A percentile compares a stretch with the other conserved stretches of the same genome.
These are phyloP conservation scores for Sonneratia alba DNA, from an alignment of 345 rosid genomes.

Conservation along the genomic window DNA sequence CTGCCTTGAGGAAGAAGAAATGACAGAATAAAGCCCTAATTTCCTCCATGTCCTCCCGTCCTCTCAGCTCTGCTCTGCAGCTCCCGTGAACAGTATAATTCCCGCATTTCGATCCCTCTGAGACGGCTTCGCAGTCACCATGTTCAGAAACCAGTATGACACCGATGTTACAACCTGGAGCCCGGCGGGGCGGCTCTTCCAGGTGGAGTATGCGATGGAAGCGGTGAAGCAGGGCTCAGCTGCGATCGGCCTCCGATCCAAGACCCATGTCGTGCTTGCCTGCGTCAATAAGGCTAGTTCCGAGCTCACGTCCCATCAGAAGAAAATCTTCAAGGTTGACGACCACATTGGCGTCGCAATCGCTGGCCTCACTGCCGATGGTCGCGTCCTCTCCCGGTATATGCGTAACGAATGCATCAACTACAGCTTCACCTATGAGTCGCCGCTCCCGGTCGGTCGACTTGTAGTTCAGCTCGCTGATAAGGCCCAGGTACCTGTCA, in stretches of 20 bases:
- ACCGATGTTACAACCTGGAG: conserved; percentile 99
- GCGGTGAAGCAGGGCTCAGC: conserved; percentile 99
- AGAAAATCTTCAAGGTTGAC: conserved; percentile 96
- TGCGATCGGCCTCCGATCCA: conserved; percentile 99
- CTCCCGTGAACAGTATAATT: too few species aligned
- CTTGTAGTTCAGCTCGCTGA: conserved; percentile 96
- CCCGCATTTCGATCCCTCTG: background rate
- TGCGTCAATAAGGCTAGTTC: conserved; percentile 91
- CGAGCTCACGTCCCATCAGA: conserved; percentile 95
- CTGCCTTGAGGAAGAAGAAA: conserved; percentile 19
- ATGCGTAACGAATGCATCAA: conserved; percentile 95
- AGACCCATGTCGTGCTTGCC: conserved; percentile 79
- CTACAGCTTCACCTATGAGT: conserved; percentile 75
- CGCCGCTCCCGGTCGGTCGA: conserved; percentile 93
- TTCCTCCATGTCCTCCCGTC: conserved; percentile 5
- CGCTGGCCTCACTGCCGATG: conserved; percentile 96
- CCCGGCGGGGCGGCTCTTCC: conserved; percentile 91
- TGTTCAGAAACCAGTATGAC: conserved; percentile 99
- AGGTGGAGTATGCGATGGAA: conserved; percentile 99
- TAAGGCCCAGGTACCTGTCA: conserved; percentile 74
- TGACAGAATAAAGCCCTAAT: conserved; percentile 2
- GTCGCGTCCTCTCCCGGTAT: conserved; percentile 89
- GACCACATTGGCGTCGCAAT: conserved; percentile 98
- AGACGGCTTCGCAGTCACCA: conserved; percentile 7
- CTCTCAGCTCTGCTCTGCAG: background rate